These are phyloP conservation scores for Pseudovirgaria hyperparasitica DNA, from an alignment of 2,329 filamentous ascomycete species.

Conservation along the genomic window DNA sequence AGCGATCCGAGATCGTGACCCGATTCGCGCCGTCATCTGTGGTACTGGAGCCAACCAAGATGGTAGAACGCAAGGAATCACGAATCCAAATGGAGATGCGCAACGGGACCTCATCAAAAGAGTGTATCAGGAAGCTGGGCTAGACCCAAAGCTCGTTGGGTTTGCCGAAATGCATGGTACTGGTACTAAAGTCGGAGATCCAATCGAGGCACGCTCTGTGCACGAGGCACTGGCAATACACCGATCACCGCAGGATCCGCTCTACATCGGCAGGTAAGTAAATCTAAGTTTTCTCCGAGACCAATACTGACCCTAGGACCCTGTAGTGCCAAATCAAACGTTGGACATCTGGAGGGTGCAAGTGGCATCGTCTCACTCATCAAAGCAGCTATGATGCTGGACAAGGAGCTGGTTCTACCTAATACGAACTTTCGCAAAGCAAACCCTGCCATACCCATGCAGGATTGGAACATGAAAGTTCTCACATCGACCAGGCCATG, in stretches of 20 bases:
- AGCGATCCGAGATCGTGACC: slow-evolving; percentile 45
- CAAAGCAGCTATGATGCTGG: slow-evolving; percentile 1
- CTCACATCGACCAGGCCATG: slow-evolving; percentile 3
- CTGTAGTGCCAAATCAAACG: slow-evolving; percentile 4
- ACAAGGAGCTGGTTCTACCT: slow-evolving; percentile 2
- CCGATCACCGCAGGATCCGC: slow-evolving; percentile 1
- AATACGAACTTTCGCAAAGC: slow-evolving; percentile 3
- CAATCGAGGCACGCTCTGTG: slow-evolving; percentile 10
- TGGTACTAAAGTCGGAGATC: slow-evolving; percentile 40
- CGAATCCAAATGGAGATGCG: slow-evolving; percentile 42
- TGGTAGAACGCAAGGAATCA: slow-evolving; percentile 44
- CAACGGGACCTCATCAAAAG: slow-evolving; percentile 24
- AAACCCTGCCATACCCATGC: slow-evolving; percentile 5
- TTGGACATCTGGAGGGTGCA: slow-evolving; percentile 1
- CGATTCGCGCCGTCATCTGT: slow-evolving; percentile 31
- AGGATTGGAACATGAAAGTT: slow-evolving; percentile 6
- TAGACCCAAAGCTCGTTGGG: slow-evolving; percentile 14
- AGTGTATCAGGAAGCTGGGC: slow-evolving; percentile 24
- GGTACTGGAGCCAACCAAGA: slow-evolving; percentile 35
- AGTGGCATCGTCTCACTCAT: not conserved
- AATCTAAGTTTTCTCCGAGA: not conserved
- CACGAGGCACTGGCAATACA: slow-evolving; percentile 1
- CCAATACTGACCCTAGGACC: not conserved
- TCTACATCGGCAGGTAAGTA: not conserved
- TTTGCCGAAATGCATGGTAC: slow-evolving; percentile 26